Base-by-base conservation (phyloP, 2,329 filamentous ascomycete genomes). In the Lomentospora prolificans region DNA sequence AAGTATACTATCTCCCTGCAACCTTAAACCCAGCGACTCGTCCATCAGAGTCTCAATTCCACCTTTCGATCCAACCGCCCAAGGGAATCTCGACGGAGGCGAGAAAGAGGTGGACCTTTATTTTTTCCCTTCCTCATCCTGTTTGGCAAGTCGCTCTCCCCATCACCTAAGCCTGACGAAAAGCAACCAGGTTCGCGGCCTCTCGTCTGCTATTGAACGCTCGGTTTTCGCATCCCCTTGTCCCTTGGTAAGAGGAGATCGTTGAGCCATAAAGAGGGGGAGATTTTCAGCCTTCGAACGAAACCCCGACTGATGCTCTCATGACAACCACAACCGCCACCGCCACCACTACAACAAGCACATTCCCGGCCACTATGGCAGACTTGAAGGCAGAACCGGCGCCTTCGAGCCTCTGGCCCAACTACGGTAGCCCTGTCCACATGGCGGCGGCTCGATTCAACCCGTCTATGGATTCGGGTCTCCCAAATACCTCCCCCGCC, bases 281-380 rank as follows among this genome's bases (percentile, higher is more conserved):
- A 10, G 24, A 48, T 19, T 48, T 48, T 22, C 12, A 25, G 17
- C 44, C 22, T 48, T 3, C n/a, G 14, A 48, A 27, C 24, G 27
- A 50, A 50, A 2, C 10, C 4, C 19, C 41, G 22, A 65, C 74
- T 72, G 65, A 80, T 78, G 77, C 66, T 73, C 76, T 70, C 76
- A 82, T 82, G 78, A 81, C 79, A 74, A 79, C 78, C 72, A 77
- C 54, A 30, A 36, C 54, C 17, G 46, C 36, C 52, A 44, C 53
- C 19, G 76, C 67, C 73, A 76, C 70, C 75, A 81, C 79, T 73
- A 78, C 78, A 72, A 77, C 77, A 66, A 71, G 78, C 69, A 79
- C 78, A 62, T 80, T 82, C 69, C 76, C 79, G 72, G 75, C 77
- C 66, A 79, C 75, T 67, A 82, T 83, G 80, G 78, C 80, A 77